These are phyloP conservation scores for Funneliformis caledonium DNA, from an alignment of 371 early-diverging fungal species.

Conservation along the genomic window DNA sequence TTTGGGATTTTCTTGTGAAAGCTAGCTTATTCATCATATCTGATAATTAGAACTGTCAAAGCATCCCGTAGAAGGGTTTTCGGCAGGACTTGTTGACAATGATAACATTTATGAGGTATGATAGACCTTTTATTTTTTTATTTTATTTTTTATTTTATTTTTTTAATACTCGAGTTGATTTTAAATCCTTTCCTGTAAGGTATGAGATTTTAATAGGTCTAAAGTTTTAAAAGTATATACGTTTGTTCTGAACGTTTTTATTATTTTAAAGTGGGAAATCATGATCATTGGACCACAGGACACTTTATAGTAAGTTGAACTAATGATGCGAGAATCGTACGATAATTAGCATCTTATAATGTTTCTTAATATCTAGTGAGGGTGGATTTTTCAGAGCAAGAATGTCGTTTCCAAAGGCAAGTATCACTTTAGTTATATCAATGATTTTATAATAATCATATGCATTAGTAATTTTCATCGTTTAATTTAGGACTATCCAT, in stretches of 20 bases:
- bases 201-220: neutral
- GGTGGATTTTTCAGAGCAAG: constrained; percentile 91
- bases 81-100: constrained; percentile 74
- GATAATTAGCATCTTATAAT: neutral
- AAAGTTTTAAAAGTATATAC: neutral
- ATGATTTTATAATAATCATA: neutral
- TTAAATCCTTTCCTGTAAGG: neutral
- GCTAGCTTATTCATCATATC: neutral
- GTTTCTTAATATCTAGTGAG: constrained; percentile 56
- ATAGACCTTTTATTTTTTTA: neutral
- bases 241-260: neutral
- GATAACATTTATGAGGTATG: constrained; percentile 73
- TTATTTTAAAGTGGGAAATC: constrained; percentile 73
- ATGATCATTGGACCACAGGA: constrained; percentile 89
- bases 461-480: neutral
- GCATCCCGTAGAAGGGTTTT: constrained; percentile 81
- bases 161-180: neutral
- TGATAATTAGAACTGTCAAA: constrained; percentile 60
- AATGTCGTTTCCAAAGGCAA: constrained; percentile 77
- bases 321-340: neutral
- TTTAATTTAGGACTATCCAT: constrained; percentile 63
- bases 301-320: constrained; percentile 75
- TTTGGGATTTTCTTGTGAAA: neutral
- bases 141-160: constrained; percentile 18
- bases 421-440: constrained; percentile 29